Percentiles rank a stretch among this genome's conserved stretches.
Evolutionary conservation across 2,329 filamentous ascomycete species (phyloP).

Genomic region (Amauroascus niger): DNA sequence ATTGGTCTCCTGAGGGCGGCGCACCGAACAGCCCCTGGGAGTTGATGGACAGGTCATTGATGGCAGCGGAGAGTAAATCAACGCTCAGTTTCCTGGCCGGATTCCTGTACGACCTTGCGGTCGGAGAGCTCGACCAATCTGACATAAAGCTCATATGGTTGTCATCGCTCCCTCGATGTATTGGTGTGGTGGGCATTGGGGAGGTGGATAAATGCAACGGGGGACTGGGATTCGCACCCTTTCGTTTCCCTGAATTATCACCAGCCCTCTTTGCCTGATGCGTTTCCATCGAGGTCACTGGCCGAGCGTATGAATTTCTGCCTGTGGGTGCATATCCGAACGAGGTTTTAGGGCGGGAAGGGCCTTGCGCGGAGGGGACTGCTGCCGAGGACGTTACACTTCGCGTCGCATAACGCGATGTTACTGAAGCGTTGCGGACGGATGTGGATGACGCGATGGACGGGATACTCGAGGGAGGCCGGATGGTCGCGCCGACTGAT

Average conservation of each 20-base stretch:
- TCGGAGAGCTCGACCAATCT: constrained; percentile 24
- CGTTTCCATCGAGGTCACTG: constrained; percentile 36
- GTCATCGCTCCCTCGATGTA: constrained; percentile 20
- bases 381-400: background rate
- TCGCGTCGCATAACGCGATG: constrained; percentile 19
- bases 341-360: constrained; percentile 45
- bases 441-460: constrained; percentile 23
- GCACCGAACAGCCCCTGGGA: constrained; percentile 1
- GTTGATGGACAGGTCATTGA: constrained; percentile 25
- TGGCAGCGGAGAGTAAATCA: constrained; percentile 30
- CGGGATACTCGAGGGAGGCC: background rate
- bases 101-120: constrained; percentile 14
- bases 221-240: constrained; percentile 42
- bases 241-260: constrained; percentile 39
- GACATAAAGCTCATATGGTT: constrained; percentile 21
- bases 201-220: constrained; percentile 23
- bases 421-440: constrained; percentile 32
- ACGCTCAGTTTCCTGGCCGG: constrained; percentile 21
- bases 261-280: constrained; percentile 31
- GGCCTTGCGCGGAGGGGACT: constrained; percentile 28
- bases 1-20: background rate
- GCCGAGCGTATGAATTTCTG: constrained; percentile 35
- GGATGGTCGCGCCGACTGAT: background rate
- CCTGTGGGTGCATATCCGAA: constrained; percentile 43
- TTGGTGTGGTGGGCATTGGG: constrained; percentile 13